A percentile compares a stretch with the other conserved stretches of the same genome.
These are phyloP conservation scores for Endoconidiophora laricicola DNA, from an alignment of 2,329 filamentous ascomycete genomes.

Conservation along the genomic window DNA sequence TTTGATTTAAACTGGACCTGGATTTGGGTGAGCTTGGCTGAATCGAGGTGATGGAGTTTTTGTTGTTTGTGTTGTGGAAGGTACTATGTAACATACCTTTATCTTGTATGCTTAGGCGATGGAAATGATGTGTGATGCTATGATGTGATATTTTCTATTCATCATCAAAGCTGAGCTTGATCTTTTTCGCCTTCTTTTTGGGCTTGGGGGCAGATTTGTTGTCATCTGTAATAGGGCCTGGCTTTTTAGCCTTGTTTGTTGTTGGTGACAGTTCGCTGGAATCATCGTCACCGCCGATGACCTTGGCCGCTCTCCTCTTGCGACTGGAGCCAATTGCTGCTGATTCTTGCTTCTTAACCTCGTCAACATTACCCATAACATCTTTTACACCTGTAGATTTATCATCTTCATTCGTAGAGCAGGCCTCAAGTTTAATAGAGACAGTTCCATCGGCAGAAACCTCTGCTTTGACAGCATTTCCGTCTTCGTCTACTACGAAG, in stretches of 20 bases:
- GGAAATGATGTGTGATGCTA: background rate
- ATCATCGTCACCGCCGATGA: conserved; percentile 25
- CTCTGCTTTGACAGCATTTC: conserved; percentile 41
- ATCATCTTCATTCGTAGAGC: conserved; percentile 15
- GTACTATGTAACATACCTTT: background rate
- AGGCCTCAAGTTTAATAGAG: background rate
- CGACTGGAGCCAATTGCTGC: conserved; percentile 28
- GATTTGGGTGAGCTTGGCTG: background rate
- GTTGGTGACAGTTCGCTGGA: conserved; percentile 15
- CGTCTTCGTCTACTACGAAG: conserved; percentile 56
- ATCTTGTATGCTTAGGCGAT: too few species aligned
- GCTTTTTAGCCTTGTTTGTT: conserved; percentile 15
- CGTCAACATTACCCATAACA: conserved; percentile 15
- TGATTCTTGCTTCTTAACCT: conserved; percentile 21
- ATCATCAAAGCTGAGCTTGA: conserved; percentile 51
- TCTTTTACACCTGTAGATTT: conserved; percentile 10
- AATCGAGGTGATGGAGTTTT: background rate
- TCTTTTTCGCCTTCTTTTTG: conserved; percentile 44
- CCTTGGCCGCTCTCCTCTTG: conserved; percentile 39
- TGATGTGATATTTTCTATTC: conserved; percentile 25
- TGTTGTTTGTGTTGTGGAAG: background rate
- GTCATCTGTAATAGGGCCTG: conserved; percentile 4
- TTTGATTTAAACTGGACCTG: background rate
- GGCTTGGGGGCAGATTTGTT: conserved; percentile 11
- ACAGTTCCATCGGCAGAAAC: conserved; percentile 28